Percentiles rank a stretch among this genome's conserved stretches.
Evolutionary conservation across 2,329 filamentous ascomycete species (phyloP).

Genomic region (Helminthosporium solani): DNA sequence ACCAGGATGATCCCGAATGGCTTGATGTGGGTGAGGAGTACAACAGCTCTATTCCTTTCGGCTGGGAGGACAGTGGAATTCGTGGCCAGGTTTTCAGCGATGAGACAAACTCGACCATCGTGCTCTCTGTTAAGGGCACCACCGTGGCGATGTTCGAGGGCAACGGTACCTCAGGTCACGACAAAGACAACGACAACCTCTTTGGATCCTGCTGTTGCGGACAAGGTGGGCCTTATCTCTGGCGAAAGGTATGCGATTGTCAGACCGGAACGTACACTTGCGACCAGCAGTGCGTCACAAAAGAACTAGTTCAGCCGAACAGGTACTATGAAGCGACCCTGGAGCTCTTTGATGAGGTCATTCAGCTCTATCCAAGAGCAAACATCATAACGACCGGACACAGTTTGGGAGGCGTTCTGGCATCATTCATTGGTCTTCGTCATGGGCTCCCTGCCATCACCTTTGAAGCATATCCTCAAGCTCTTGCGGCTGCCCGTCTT

Average conservation of each 20-base stretch:
- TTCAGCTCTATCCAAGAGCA: conserved; percentile 34
- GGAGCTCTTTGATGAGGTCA: conserved; percentile 36
- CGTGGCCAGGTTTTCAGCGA: conserved; percentile 40
- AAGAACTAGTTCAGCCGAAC: conserved; percentile 34
- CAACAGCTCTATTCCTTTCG: conserved; percentile 36
- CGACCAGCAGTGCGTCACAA: conserved; percentile 35
- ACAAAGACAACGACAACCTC: conserved; percentile 42
- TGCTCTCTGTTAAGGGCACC: conserved; percentile 38
- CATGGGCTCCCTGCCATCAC: conserved; percentile 36
- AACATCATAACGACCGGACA: conserved; percentile 40
- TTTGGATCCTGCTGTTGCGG: conserved; percentile 41
- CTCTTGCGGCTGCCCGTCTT: conserved; percentile 35
- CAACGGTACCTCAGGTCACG: conserved; percentile 37
- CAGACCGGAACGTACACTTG: conserved; percentile 38
- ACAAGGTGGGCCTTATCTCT: conserved; percentile 37
- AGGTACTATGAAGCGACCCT: conserved; percentile 35
- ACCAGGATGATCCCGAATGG: conserved; percentile 37
- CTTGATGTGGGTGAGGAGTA: conserved; percentile 34
- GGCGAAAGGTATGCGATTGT: conserved; percentile 39
- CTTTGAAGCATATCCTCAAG: conserved; percentile 41
- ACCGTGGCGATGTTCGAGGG: conserved; percentile 40
- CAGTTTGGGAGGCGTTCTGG: conserved; percentile 38
- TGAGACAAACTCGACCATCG: conserved; percentile 34
- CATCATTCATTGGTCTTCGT: conserved; percentile 36
- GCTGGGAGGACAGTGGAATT: conserved; percentile 41